These are phyloP conservation scores for Cladosporium halotolerans DNA, from an alignment of 2,329 filamentous ascomycete species.

Conservation along the genomic window DNA sequence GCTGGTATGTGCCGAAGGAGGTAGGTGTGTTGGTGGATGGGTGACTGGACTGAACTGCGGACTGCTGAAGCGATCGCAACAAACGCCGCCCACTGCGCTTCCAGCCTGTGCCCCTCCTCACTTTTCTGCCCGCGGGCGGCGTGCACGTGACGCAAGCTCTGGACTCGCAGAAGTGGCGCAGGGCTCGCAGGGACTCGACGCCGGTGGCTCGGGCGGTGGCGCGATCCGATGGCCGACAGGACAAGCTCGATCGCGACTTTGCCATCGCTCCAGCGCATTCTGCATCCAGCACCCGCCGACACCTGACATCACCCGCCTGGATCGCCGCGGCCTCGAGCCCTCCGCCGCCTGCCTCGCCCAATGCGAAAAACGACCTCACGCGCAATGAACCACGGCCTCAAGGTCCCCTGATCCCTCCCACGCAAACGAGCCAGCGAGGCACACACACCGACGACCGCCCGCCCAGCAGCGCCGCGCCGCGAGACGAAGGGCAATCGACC, in stretches of 20 bases:
- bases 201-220: slow-evolving; percentile 6
- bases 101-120: not conserved
- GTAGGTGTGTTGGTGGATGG: not conserved
- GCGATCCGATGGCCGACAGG: not conserved
- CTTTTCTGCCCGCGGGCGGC: not conserved
- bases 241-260: slow-evolving; percentile 3
- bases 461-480: no score
- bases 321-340: not conserved
- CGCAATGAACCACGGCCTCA: not conserved
- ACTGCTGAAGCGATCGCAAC: not conserved
- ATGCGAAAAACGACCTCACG: not conserved
- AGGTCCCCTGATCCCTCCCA: slow-evolving; percentile 2
- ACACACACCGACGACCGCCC: no score
- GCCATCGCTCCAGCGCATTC: not conserved
- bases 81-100: not conserved
- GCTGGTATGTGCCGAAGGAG: not conserved
- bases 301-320: not conserved
- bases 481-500: not conserved
- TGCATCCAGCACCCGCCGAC: no score
- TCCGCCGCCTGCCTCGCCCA: slow-evolving; percentile 1
- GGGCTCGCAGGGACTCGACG: not conserved
- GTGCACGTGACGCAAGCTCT: not conserved
- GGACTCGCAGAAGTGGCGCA: not conserved
- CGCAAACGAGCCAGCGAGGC: not conserved
- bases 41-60: not conserved